A percentile compares a stretch with the other conserved stretches of the same genome.
Conservation (phyloP, 129 eudicot species). For the Chrysanthemum makinoi region DNA sequence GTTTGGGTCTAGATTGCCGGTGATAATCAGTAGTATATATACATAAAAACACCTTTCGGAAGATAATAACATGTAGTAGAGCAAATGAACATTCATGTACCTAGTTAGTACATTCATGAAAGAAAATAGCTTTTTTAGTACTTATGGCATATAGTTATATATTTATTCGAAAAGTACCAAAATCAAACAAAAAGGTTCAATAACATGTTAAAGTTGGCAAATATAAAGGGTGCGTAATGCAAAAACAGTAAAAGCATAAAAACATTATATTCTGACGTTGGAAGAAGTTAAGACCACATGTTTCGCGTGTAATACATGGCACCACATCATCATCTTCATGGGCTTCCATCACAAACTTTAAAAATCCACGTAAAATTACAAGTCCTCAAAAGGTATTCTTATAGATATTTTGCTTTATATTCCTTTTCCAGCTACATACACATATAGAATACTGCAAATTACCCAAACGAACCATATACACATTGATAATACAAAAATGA, state of each 20-base stretch:
- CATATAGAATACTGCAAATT: too few species aligned
- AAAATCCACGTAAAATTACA: slow-evolving; percentile 16
- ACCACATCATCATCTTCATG: slow-evolving; percentile 3
- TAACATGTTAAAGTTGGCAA: not conserved
- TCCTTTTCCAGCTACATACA: not conserved
- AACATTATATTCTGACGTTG: slow-evolving; percentile 12
- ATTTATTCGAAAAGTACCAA: not conserved
- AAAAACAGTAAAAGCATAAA: not conserved
- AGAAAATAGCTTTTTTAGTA: too few species aligned
- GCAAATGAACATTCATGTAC: too few species aligned
- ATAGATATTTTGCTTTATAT: not conserved
- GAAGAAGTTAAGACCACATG: slow-evolving; percentile 13
- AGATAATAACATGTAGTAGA: too few species aligned
- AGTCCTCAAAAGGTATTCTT: not conserved
- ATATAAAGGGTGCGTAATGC: not conserved
- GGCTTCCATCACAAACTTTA: slow-evolving; percentile 2
- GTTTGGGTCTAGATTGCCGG: too few species aligned
- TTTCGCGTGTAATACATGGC: slow-evolving; percentile 22
- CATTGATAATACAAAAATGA: too few species aligned
- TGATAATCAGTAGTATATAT: too few species aligned
- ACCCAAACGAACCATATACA: too few species aligned
- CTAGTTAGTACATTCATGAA: too few species aligned
- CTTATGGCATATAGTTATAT: too few species aligned
- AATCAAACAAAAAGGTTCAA: slow-evolving; percentile 6
- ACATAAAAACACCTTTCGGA: too few species aligned